These are phyloP conservation scores for Colletotrichum lupini DNA, from an alignment of 2,329 filamentous ascomycete genomes.

Conservation along the genomic window DNA sequence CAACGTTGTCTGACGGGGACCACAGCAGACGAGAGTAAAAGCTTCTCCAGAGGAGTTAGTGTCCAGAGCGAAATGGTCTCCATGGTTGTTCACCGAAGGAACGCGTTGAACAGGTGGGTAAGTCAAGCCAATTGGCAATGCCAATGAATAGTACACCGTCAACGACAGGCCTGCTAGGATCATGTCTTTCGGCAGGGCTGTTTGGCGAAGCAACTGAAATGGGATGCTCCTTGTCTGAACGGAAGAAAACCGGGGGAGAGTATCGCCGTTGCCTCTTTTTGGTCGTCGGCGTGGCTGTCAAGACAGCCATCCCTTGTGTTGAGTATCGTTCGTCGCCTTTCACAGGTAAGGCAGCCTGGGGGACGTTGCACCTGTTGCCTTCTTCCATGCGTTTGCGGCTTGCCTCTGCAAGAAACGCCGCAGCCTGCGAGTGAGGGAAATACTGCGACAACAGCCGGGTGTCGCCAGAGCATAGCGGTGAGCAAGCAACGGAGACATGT, in stretches of 20 bases:
- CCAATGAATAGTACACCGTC: too few relatives aligned
- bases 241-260: neutral
- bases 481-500: constrained; percentile 5
- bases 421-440: constrained; percentile 5
- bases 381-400: neutral
- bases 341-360: constrained; percentile 9
- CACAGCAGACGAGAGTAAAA: neutral
- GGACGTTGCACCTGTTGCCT: constrained; percentile 26
- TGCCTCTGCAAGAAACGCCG: neutral
- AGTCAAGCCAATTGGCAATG: neutral
- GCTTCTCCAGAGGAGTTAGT: neutral
- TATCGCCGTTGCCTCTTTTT: neutral
- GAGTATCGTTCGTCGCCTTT: constrained; percentile 3
- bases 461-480: constrained; percentile 11
- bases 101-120: neutral
- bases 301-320: constrained; percentile 22
- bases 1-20: constrained; percentile 3
- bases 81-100: neutral
- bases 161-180: neutral
- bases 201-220: constrained; percentile 17
- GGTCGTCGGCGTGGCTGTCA: neutral
- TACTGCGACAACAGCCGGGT: neutral
- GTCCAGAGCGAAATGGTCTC: neutral
- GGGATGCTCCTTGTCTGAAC: constrained; percentile 25
- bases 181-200: constrained; percentile 24